A percentile compares a stretch with the other conserved stretches of the same genome.
These are phyloP conservation scores for Trichoderma sp. DNA, from an alignment of 2,329 filamentous ascomycete genomes.

Conservation along the genomic window DNA sequence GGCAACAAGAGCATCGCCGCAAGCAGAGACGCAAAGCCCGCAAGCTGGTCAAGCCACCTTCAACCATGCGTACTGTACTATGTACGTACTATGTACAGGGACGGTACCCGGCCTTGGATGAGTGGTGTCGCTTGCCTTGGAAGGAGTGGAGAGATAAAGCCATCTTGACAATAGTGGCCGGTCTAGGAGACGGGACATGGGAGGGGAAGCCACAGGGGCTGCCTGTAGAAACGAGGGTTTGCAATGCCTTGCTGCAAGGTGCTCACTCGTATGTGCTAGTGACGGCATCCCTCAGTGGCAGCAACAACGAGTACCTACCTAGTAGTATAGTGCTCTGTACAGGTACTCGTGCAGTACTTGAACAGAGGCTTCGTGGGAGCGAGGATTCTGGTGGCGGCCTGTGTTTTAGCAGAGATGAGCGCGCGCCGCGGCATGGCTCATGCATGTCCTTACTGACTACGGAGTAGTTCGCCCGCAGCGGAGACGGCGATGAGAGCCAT, in stretches of 20 bases:
- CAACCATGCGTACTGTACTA: not conserved
- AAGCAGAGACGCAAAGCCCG: not conserved
- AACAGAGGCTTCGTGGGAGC: slow-evolving; percentile 5
- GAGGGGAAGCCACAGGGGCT: not conserved
- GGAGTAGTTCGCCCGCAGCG: slow-evolving; percentile 18
- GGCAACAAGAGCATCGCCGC: not conserved
- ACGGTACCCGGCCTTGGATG: not conserved
- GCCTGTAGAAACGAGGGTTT: slow-evolving; percentile 1
- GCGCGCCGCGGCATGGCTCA: slow-evolving; percentile 14
- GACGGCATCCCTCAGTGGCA: slow-evolving; percentile 10
- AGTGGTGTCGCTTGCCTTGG: slow-evolving; percentile 1
- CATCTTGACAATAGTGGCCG: slow-evolving; percentile 7
- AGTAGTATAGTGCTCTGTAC: not conserved
- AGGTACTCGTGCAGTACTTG: not conserved
- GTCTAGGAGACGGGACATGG: slow-evolving; percentile 10
- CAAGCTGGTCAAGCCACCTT: not conserved
- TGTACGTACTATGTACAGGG: no score
- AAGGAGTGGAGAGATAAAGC: slow-evolving; percentile 10
- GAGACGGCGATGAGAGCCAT: slow-evolving; percentile 7
- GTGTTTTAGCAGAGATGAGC: slow-evolving; percentile 10
- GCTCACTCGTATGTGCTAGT: not conserved
- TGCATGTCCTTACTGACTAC: slow-evolving; percentile 14
- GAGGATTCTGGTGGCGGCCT: slow-evolving; percentile 18
- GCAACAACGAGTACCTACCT: not conserved
- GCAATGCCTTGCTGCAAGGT: not conserved